Base-by-base conservation (phyloP, 179 eudicot species). In the Gypsophila paniculata region DNA sequence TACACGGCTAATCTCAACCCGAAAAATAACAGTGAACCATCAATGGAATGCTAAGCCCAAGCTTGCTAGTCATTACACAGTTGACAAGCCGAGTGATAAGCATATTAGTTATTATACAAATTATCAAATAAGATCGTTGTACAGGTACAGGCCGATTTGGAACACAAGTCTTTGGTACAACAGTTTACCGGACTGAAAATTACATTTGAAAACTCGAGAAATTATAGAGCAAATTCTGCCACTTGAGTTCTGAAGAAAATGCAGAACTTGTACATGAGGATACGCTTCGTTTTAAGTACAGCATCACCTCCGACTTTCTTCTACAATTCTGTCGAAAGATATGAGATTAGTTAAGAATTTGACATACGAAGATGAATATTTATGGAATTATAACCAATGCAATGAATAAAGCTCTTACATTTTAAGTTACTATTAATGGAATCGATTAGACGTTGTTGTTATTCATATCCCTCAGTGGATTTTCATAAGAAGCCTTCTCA, bases 401-500 rank as follows among this genome's bases (percentile, higher is more conserved):
- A 75, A 69, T 36, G 38, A 6, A 19, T n/a, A 18, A 54, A 54
- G 36, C 4, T 66, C 82, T 75, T 79, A 79, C 82, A 75, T 79
- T 68, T 15, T 49, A 67, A 61, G 49, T 66, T 71, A 79, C 82
- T 58, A 29, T 53, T 65, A 32, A 14, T 58, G 53, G 55, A 29
- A 71, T 63, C 52, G 65, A 64, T 51, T 55, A 19, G 4, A 52
- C 49, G 57, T 42, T 13, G 44, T 15, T 79, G 39, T 79, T 79
- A 61, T 68, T 63, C 71, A 79, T 79, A 52, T 73, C 82, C 77
- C 34, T 83, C 70, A 84, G 49, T 12, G 87, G 87, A 67, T 84
- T 84, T 72, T 84, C 87, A 69, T 84, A 81, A 2, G 85, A 81
- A 39, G 87, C 89, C 84, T 86, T 94, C 77, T 92, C 96, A 51